Evolutionary conservation across 371 early-diverging fungal genomes (phyloP).

Genomic region (Mucor ambiguus): DNA sequence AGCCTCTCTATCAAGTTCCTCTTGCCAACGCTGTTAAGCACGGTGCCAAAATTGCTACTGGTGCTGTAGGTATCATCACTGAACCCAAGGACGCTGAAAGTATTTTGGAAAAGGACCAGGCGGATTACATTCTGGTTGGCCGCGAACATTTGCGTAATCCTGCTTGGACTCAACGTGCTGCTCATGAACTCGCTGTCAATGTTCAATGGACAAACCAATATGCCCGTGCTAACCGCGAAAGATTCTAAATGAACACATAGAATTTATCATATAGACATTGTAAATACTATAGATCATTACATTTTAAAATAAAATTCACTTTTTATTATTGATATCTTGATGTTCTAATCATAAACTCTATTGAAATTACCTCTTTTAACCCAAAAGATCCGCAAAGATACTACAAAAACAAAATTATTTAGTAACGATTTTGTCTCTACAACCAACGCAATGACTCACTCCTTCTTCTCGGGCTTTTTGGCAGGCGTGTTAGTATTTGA

Average conservation of each 20-base stretch:
- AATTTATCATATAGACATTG: not conserved
- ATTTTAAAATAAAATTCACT: not conserved
- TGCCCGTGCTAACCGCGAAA: slow-evolving; percentile 7
- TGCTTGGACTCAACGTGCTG: slow-evolving; percentile 47
- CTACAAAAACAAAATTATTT: slow-evolving; percentile 17
- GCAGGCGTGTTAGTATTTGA: slow-evolving; percentile 9
- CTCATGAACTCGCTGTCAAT: slow-evolving; percentile 15
- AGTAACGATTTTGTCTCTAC: not conserved
- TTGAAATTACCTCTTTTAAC: slow-evolving; percentile 19
- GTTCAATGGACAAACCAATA: slow-evolving; percentile 22
- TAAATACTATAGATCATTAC: not conserved
- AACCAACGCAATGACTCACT: slow-evolving; percentile 19
- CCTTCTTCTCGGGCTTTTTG: slow-evolving; percentile 28
- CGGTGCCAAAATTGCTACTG: slow-evolving; percentile 62
- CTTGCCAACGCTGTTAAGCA: slow-evolving; percentile 51
- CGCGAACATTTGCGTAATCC: slow-evolving; percentile 79
- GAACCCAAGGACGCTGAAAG: slow-evolving; percentile 68
- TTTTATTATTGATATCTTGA: not conserved
- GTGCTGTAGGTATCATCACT: slow-evolving; percentile 79
- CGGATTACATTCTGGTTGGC: slow-evolving; percentile 78
- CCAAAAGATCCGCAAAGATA: slow-evolving; percentile 50
- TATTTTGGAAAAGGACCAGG: slow-evolving; percentile 64
- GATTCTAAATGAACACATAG: not conserved
- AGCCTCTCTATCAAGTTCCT: slow-evolving; percentile 74
- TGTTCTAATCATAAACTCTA: not conserved